phyloP scores from a whole-genome alignment of 1,139 yeast genomes.

The Saccharomyces hybrid region DNA sequence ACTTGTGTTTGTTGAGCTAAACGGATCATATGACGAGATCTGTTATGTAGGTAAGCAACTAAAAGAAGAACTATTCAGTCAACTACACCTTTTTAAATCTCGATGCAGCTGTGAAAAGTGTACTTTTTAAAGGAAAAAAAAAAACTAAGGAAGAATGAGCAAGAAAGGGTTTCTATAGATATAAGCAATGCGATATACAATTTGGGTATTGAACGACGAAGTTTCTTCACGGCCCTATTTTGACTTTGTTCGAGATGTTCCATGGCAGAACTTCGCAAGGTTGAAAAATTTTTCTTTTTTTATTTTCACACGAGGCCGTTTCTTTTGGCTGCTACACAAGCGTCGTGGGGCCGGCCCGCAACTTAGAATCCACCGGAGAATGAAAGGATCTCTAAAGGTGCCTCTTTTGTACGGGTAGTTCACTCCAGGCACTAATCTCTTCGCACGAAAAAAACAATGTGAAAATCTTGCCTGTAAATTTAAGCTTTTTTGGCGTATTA shows the following conservation, averaged over 20 bases:
- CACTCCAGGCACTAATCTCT: neutral
- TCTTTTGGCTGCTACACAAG: neutral
- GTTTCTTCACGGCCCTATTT: neutral
- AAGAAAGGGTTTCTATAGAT: neutral
- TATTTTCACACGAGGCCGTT: neutral
- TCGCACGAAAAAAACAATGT: neutral
- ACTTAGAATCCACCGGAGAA: neutral
- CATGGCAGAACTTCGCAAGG: neutral
- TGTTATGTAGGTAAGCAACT: neutral
- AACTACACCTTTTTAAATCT: neutral
- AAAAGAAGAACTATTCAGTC: neutral
- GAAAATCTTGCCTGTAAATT: neutral
- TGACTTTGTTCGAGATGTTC: neutral
- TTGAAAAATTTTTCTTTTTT: neutral
- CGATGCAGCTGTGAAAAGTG: neutral
- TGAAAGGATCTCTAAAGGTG: neutral
- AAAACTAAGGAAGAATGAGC: neutral
- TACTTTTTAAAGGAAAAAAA: neutral
- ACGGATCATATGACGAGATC: slow-evolving; percentile 16
- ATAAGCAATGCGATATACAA: neutral
- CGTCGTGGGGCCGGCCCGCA: neutral
- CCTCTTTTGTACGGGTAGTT: neutral
- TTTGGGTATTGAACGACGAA: neutral
- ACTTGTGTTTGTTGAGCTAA: slow-evolving; percentile 25
- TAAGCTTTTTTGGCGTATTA: neutral